These are phyloP conservation scores for Calvatia gigantea DNA, from an alignment of 768 basidiomycete genomes.

Conservation along the genomic window DNA sequence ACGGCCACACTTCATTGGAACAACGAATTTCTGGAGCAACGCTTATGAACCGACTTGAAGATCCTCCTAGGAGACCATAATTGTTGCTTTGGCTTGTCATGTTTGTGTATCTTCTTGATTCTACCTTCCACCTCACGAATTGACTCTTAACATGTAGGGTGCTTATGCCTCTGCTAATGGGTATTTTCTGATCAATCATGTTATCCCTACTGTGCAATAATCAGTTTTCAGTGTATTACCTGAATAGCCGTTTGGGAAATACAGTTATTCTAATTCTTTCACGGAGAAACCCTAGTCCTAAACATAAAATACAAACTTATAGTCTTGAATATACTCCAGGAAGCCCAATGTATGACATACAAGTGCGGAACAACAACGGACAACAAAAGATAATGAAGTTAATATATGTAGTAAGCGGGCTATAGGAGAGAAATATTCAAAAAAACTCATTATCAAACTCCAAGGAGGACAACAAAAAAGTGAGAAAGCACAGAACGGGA, in stretches of 20 bases:
- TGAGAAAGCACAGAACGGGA: too few species aligned
- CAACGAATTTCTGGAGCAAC: slow-evolving; percentile 5
- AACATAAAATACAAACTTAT: too few species aligned
- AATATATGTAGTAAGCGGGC: too few species aligned
- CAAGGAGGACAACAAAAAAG: too few species aligned
- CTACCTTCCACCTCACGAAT: background rate
- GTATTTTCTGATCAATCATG: background rate
- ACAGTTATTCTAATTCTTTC: background rate
- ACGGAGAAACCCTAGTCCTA: too few species aligned
- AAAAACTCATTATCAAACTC: too few species aligned
- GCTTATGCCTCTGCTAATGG: background rate
- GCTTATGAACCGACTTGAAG: slow-evolving; percentile 3
- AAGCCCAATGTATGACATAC: slow-evolving; percentile 9
- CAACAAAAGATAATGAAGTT: too few species aligned
- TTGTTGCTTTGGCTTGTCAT: background rate
- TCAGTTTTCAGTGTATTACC: background rate
- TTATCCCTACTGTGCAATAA: background rate
- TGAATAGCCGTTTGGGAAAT: background rate
- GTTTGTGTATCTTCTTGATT: background rate
- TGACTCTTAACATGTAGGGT: background rate
- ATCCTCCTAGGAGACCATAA: slow-evolving; percentile 1
- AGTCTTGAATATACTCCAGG: too few species aligned
- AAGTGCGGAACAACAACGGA: too few species aligned
- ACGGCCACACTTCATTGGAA: slow-evolving; percentile 2
- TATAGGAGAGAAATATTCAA: too few species aligned